phyloP scores from a whole-genome alignment of 345 rosid species.

The Lepidium sativum region DNA sequence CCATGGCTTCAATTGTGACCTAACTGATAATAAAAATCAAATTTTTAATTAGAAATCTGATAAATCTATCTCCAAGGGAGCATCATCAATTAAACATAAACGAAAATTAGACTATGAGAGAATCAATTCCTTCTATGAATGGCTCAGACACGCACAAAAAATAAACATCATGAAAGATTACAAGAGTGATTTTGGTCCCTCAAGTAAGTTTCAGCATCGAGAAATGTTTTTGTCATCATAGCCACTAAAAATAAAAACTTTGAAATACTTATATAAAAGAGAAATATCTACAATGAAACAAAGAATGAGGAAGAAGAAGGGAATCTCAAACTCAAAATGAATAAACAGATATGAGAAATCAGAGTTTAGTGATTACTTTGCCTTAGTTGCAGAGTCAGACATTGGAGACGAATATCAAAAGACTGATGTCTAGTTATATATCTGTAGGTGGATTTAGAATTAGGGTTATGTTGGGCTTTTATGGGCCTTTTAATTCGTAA shows the following conservation, averaged over 20 bases:
- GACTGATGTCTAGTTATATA: background rate
- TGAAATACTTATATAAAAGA: background rate
- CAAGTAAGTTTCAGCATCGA: conserved; percentile 31
- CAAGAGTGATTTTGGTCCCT: conserved; percentile 27
- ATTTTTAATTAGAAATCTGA: background rate
- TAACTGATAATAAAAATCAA: background rate
- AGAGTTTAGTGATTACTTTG: background rate
- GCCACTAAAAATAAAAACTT: background rate
- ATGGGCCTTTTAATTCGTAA: background rate
- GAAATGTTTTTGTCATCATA: conserved; percentile 31
- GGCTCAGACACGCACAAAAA: conserved; percentile 33
- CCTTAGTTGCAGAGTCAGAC: background rate
- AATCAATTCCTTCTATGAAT: no score
- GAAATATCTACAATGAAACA: background rate
- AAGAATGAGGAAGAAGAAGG: background rate
- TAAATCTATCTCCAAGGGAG: background rate
- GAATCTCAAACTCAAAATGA: no score
- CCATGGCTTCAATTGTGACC: conserved; percentile 24
- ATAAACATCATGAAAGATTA: conserved; percentile 25
- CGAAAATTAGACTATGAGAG: no score
- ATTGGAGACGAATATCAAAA: background rate
- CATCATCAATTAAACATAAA: background rate
- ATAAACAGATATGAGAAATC: background rate
- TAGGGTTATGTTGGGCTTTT: conserved; percentile 18
- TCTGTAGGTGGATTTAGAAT: background rate